phyloP scores from a whole-genome alignment of 345 rosid species.

The Eucalyptus marginata region DNA sequence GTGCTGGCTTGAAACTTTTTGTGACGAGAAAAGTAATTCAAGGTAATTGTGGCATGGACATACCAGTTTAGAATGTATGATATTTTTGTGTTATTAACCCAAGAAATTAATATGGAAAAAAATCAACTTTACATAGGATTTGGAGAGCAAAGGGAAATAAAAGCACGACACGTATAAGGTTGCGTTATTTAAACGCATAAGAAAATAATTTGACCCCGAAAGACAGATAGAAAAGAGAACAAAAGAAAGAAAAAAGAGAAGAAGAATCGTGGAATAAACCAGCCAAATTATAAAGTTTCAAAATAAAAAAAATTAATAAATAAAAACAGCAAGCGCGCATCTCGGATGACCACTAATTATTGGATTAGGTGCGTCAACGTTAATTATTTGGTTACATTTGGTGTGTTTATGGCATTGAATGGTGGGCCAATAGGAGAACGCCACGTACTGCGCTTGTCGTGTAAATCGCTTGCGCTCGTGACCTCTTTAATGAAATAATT shows the following conservation, averaged over 20 bases:
- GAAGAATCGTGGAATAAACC: not conserved
- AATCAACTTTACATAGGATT: not conserved
- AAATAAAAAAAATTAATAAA: not conserved
- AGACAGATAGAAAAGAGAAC: not conserved
- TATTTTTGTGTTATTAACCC: not conserved
- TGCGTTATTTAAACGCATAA: not conserved
- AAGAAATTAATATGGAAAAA: not conserved
- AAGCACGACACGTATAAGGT: not conserved
- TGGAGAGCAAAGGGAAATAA: not conserved
- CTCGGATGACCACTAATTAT: not conserved
- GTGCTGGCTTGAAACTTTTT: not conserved
- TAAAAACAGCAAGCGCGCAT: not conserved
- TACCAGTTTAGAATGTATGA: not conserved
- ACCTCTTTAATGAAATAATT: not conserved
- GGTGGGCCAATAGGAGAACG: not conserved
- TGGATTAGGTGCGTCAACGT: not conserved
- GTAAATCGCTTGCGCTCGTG: not conserved
- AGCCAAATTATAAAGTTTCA: not conserved
- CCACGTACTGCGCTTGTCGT: not conserved
- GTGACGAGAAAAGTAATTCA: accelerated
- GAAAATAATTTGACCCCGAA: not conserved
- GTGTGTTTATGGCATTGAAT: not conserved
- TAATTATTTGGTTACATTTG: not conserved
- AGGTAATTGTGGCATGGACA: accelerated
- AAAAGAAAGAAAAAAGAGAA: not conserved